A percentile compares a stretch with the other conserved stretches of the same genome.
These are phyloP conservation scores for Neonectria coccinea DNA, from an alignment of 2,329 filamentous ascomycete genomes.

Conservation along the genomic window DNA sequence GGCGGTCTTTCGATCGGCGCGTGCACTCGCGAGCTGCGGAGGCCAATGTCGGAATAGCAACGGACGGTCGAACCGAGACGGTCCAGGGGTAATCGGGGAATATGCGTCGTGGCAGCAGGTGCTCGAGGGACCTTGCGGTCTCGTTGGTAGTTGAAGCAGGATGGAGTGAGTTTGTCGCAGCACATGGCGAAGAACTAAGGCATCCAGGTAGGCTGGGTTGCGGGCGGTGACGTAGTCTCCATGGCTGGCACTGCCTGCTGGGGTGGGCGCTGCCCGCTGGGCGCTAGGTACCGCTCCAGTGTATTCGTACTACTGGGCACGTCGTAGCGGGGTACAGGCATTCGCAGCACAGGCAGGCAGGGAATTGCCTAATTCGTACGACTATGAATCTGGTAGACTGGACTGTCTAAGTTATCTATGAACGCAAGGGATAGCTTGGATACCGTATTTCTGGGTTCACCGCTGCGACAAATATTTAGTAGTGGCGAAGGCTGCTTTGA, in stretches of 20 bases:
- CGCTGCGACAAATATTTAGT: no score
- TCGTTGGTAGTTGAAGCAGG: slow-evolving; percentile 32
- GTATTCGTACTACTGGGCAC: neutral
- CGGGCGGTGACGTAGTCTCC: slow-evolving; percentile 46
- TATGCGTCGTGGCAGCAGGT: slow-evolving; percentile 12
- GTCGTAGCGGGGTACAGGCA: slow-evolving; percentile 17
- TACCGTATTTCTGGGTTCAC: neutral
- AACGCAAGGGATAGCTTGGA: neutral
- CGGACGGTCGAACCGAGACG: neutral
- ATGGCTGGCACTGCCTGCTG: slow-evolving; percentile 36
- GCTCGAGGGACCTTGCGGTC: slow-evolving; percentile 16
- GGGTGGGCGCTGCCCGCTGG: neutral
- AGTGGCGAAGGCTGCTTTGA: neutral
- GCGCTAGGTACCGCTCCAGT: slow-evolving; percentile 10
- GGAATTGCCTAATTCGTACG: neutral
- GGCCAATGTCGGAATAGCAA: slow-evolving; percentile 10
- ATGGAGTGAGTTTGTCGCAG: slow-evolving; percentile 32
- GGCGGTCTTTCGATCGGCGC: slow-evolving; percentile 16
- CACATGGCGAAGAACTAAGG: slow-evolving; percentile 33
- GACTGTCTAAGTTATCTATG: no score
- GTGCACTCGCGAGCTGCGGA: slow-evolving; percentile 12
- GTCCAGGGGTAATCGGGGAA: neutral
- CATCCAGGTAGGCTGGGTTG: slow-evolving; percentile 27
- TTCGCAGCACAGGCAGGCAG: slow-evolving; percentile 8
- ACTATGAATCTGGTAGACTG: neutral